Evolutionary conservation across 177 flowering plant species (phyloP).

Genomic region (Tripterygium wilfordii): DNA sequence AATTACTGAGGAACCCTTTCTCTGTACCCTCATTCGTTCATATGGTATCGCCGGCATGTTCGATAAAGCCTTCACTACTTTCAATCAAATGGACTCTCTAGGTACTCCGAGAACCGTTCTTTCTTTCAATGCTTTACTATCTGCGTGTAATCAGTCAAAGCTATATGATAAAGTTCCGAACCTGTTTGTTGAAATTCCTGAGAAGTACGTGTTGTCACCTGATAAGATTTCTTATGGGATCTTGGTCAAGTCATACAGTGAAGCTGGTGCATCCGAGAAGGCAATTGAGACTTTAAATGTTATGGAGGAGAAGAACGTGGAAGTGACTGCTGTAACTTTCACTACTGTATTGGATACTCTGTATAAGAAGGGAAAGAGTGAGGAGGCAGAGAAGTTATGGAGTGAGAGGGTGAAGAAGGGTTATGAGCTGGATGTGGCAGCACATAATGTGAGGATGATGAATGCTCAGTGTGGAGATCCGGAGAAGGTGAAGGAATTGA

Average conservation of each 20-base stretch:
- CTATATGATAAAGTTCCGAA: constrained; percentile 40
- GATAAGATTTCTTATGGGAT: constrained; percentile 63
- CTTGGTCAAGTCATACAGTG: constrained; percentile 58
- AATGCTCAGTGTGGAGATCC: constrained; percentile 28
- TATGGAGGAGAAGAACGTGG: constrained; percentile 55
- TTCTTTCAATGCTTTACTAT: constrained; percentile 72
- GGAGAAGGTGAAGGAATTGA: constrained; percentile 38
- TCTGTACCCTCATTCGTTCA: constrained; percentile 54
- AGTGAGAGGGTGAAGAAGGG: constrained; percentile 54
- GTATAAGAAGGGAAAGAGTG: constrained; percentile 47
- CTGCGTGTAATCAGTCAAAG: constrained; percentile 44
- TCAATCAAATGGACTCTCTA: constrained; percentile 57
- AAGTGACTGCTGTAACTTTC: constrained; percentile 42
- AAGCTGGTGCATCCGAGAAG: constrained; percentile 34
- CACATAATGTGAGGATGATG: constrained; percentile 65
- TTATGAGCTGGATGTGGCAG: constrained; percentile 46
- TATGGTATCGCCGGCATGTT: constrained; percentile 81
- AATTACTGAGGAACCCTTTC: constrained; percentile 50
- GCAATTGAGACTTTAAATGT: constrained; percentile 40
- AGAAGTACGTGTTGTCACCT: constrained; percentile 39
- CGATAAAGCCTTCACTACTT: constrained; percentile 60
- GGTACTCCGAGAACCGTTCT: constrained; percentile 54
- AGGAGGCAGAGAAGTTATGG: constrained; percentile 67
- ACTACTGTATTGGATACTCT: constrained; percentile 54
- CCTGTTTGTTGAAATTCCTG: constrained; percentile 51